Evolutionary conservation across 2,329 filamentous ascomycete species (phyloP), one percentile per base, ranked within the genome.

Genomic region (Talaromyces pinophilus): DNA sequence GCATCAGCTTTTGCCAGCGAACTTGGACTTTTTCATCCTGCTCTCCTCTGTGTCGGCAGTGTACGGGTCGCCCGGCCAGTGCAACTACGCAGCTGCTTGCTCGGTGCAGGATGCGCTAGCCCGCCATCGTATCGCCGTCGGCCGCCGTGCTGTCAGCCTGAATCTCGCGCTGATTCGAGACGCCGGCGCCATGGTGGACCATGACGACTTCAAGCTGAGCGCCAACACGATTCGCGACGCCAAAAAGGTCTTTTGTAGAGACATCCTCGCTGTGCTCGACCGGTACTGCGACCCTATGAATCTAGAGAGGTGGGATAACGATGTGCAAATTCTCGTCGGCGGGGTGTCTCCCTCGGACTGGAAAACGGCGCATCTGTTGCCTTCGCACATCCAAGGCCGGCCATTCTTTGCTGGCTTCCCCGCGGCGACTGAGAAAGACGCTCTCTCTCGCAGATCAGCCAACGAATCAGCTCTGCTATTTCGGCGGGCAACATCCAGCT

Each of bases 381-480:
- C 52, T 55, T 55, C 52, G 5, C 52, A 55, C 52, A 55, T 55
- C 52, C 13, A 55, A 55, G 52, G 25, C 52, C 52, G 52, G 52
- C 52, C 52, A 55, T 55, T 55, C 52, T 55, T 55, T 55, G 22
- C 52, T 55, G 52, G 52, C 52, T 55, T 55, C 52, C 52, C 25
- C 25, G 52, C 33, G 52, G 52, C 52, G 25, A 55, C 52, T 33
- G n/a, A 55, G 52, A 15, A 55, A 55, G 52, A 55, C 52, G 25
- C 52, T 33, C 52, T 33, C 52, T 55, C 52, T 55, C 52, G 19
- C 52, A 55, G 22, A 25, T 30, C 52, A 55, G 25, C 52, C 52
- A 55, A 55, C 52, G 52, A 55, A 55, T 55, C 52, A 55, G 52
- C 52, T 28, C 52, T 55, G 52, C 52, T 55, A 55, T 55, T 55